These are phyloP conservation scores for Ilex aquifolium DNA, from an alignment of 257 asterid species.

Conservation along the genomic window DNA sequence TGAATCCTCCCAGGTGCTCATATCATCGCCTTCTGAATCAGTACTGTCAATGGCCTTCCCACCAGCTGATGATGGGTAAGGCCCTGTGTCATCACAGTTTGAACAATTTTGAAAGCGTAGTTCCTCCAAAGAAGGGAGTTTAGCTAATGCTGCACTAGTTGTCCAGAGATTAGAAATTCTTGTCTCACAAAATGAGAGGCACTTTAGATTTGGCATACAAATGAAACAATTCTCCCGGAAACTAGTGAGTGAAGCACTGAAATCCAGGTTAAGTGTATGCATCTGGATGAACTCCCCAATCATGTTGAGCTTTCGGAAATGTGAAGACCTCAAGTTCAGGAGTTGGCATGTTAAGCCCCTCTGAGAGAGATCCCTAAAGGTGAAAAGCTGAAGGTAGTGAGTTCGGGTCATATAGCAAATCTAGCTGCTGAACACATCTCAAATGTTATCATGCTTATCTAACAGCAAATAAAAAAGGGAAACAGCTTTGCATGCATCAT, in stretches of 20 bases:
- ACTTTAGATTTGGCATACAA: constrained; percentile 72
- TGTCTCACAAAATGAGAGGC: constrained; percentile 82
- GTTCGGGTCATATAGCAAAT: constrained; percentile 3
- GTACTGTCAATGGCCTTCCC: constrained; percentile 23
- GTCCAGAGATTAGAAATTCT: constrained; percentile 87
- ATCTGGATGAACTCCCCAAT: constrained; percentile 54
- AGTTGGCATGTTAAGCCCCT: constrained; percentile 70
- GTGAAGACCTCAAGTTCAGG: constrained; percentile 68
- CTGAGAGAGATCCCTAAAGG: constrained; percentile 75
- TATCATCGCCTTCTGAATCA: constrained; percentile 34
- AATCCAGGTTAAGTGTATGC: constrained; percentile 76
- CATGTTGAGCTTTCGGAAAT: constrained; percentile 77
- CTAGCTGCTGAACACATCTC: no score
- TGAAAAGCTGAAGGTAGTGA: constrained; percentile 24
- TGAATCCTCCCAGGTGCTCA: constrained; percentile 41
- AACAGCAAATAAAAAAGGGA: no score
- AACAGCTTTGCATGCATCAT: no score
- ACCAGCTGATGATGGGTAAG: constrained; percentile 35
- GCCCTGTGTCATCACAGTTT: constrained; percentile 25
- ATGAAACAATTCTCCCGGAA: constrained; percentile 80
- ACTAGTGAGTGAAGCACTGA: constrained; percentile 75
- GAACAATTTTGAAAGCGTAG: constrained; percentile 71
- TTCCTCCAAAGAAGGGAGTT: constrained; percentile 69
- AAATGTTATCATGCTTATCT: no score
- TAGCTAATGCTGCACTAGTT: constrained; percentile 68